Conservation (phyloP, 176 grass and related monocot species). For the Aegilops sharonensis region DNA sequence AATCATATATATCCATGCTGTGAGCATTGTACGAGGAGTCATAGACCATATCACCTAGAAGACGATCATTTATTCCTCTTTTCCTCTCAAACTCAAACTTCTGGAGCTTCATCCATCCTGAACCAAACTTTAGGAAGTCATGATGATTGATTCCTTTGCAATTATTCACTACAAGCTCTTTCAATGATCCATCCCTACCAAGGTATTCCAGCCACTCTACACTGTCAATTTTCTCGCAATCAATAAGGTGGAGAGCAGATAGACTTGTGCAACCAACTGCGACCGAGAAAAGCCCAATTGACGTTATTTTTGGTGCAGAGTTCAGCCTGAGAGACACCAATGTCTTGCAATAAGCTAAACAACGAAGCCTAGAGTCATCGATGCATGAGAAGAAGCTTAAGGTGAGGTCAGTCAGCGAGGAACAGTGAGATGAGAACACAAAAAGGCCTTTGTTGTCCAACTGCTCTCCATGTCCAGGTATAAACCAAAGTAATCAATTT, state of each 20-base stretch:
- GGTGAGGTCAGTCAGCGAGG: conserved; percentile 41
- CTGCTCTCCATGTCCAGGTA: conserved; percentile 37
- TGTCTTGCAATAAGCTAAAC: background rate
- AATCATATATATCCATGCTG: too few relatives aligned
- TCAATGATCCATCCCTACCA: background rate
- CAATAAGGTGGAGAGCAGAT: background rate
- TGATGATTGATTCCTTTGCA: background rate
- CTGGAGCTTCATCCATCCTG: conserved; percentile 8
- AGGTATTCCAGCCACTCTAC: conserved; percentile 1
- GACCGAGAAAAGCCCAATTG: background rate
- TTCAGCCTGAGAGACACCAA: background rate
- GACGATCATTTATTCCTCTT: background rate
- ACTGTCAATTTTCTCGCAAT: background rate
- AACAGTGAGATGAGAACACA: conserved; percentile 24
- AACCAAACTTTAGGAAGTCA: background rate
- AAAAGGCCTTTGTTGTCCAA: conserved; percentile 48
- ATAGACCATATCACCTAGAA: background rate
- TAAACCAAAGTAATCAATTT: conserved; percentile 58
- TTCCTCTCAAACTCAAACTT: conserved; percentile 10
- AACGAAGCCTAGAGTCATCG: background rate
- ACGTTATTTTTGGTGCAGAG: background rate
- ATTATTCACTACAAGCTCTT: background rate
- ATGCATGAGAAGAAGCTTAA: background rate
- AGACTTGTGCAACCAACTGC: background rate
- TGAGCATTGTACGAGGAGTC: background rate